Evolutionary conservation across 768 basidiomycete genomes (phyloP), one percentile per base, ranked within the genome.

Genomic region (Cystobasidium onofrii): DNA sequence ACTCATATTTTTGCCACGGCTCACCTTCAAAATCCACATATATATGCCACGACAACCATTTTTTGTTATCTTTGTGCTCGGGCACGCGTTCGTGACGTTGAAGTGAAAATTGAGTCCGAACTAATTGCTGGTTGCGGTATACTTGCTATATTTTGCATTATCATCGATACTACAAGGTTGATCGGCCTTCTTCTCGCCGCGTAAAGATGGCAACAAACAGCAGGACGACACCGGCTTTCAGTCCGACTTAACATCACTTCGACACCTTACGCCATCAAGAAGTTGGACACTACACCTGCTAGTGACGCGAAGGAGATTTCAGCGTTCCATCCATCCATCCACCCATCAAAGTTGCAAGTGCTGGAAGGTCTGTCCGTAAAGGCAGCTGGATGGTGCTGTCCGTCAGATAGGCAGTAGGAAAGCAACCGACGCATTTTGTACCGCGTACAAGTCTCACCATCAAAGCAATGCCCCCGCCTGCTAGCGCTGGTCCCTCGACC

Each of bases 31-130:
- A 2, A 60, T 12, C 23, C 4, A 12, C 31, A 60, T 27, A 23
- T 29, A 60, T 60, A 60, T 9, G 25, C 57, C 25, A 20, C 17
- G 23, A 34, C 20, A 2, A 27, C 17, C 3, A 34, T 4, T 29
- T 29, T 29, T 27, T 12, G 25, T 60, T 20, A 27, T 27, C 20
- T 29, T 34, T 60, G 65, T 46, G 50, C 65, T 67, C 50, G 43
- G 50, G 44, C 65, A 50, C 50, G 65, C 44, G 25, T 50, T 34
- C 29, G 50, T 31, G 25, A 43, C 65, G 65, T 67, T 67, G 65
- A 67, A 67, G 65, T 25, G 34, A 39, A 43, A 36, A 67, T 31
- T 67, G 65, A 67, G 44, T 43, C 44, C 44, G 29, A 13, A 39
- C 31, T 64, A 67, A 23, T 46, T 46, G 65, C 65, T 67, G 12